Conservation (phyloP, 2,329 filamentous ascomycete genomes). For the Stylonectria norvegica region DNA sequence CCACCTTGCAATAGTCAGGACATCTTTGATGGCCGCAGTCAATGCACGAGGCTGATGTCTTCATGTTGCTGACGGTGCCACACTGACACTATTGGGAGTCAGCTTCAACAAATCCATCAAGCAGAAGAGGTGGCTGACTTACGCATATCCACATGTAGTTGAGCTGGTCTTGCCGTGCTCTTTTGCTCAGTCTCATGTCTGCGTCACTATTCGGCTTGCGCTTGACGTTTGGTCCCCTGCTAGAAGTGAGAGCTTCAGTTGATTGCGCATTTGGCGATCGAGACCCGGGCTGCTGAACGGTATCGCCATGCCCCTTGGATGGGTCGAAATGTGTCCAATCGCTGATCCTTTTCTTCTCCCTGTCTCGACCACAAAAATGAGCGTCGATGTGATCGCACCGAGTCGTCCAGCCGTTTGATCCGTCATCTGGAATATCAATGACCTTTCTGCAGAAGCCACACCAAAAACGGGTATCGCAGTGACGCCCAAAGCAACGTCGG, state of each 20-base stretch:
- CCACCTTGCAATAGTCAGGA: slow-evolving; percentile 1
- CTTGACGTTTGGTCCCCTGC: slow-evolving; percentile 3
- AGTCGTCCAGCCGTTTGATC: slow-evolving; percentile 52
- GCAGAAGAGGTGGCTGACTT: slow-evolving; percentile 14
- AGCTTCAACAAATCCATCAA: not conserved
- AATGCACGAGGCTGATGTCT: slow-evolving; percentile 5
- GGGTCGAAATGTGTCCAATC: slow-evolving; percentile 51
- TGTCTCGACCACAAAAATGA: slow-evolving; percentile 57
- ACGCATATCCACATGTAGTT: slow-evolving; percentile 31
- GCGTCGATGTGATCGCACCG: slow-evolving; percentile 70
- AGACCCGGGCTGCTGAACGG: slow-evolving; percentile 2
- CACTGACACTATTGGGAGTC: slow-evolving; percentile 21
- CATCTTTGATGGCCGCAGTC: slow-evolving; percentile 3
- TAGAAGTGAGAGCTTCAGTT: slow-evolving; percentile 5
- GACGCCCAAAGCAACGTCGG: slow-evolving; percentile 59
- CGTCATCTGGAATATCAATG: slow-evolving; percentile 43
- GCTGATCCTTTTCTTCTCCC: slow-evolving; percentile 42
- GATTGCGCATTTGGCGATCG: slow-evolving; percentile 1
- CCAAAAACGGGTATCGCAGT: slow-evolving; percentile 70
- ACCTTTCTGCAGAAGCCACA: slow-evolving; percentile 74
- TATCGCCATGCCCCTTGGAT: not conserved
- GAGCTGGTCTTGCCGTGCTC: slow-evolving; percentile 10
- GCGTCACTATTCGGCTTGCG: slow-evolving; percentile 4
- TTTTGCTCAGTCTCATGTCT: slow-evolving; percentile 9
- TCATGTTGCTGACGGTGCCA: slow-evolving; percentile 6